A percentile compares a stretch with the other conserved stretches of the same genome.
Conservation (phyloP, 176 grass and related monocot genomes). For the Tillandsia leiboldiana region DNA sequence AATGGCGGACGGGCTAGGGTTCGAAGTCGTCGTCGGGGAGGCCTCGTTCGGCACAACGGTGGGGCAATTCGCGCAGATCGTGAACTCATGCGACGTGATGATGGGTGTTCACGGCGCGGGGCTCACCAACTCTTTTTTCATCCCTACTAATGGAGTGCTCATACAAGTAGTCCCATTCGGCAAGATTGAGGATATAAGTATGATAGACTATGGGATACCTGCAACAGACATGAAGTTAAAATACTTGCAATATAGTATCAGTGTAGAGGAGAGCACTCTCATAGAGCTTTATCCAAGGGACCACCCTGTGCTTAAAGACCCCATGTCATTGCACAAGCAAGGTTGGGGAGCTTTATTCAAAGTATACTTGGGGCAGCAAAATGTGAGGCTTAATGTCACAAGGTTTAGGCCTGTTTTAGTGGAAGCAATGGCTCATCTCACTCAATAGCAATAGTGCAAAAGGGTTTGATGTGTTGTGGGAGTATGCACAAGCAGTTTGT, state of each 20-base stretch:
- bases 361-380: conserved; percentile 51
- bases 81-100: conserved; percentile 69
- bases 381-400: conserved; percentile 42
- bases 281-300: conserved; percentile 39
- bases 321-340: conserved; percentile 36
- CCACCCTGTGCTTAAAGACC: conserved; percentile 48
- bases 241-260: conserved; percentile 73
- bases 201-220: conserved; percentile 39
- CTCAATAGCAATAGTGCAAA: neutral
- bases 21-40: conserved; percentile 60
- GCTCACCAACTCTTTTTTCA: conserved; percentile 60
- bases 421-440: conserved; percentile 18
- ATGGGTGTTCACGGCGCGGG: conserved; percentile 67
- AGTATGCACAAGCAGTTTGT: neutral
- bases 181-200: conserved; percentile 29
- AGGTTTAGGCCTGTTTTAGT: conserved; percentile 33
- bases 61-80: conserved; percentile 37
- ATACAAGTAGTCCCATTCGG: conserved; percentile 63
- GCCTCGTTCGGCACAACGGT: conserved; percentile 36
- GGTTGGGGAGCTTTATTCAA: conserved; percentile 39
- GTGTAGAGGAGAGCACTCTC: conserved; percentile 53
- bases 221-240: conserved; percentile 35
- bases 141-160: conserved; percentile 50
- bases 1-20: conserved; percentile 29
- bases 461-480: neutral